Percentiles rank a stretch among this genome's conserved stretches.
These are phyloP conservation scores for Coprinellus micaceus DNA, from an alignment of 768 basidiomycete genomes.

Conservation along the genomic window DNA sequence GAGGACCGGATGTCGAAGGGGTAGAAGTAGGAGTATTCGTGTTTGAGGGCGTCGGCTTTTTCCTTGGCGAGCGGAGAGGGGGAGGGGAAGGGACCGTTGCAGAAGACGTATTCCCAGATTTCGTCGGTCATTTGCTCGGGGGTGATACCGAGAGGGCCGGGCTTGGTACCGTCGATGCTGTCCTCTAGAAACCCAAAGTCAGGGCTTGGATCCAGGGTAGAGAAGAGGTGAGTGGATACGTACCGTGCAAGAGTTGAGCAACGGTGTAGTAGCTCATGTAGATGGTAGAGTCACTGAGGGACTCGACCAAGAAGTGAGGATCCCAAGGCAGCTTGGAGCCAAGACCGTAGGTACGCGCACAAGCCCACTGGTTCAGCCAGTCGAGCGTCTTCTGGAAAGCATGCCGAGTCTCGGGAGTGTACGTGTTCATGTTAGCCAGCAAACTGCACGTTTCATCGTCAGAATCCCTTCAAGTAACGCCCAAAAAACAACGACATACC, in stretches of 20 bases:
- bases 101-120: conserved; percentile 93
- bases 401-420: conserved; percentile 87
- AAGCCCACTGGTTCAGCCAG: conserved; percentile 99
- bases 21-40: conserved; percentile 95
- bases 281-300: conserved; percentile 93
- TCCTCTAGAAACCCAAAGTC: conserved; percentile 38
- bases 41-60: conserved; percentile 80
- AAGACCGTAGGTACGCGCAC: conserved; percentile 94
- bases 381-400: conserved; percentile 86
- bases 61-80: conserved; percentile 63
- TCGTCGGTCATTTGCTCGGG: conserved; percentile 96
- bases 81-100: conserved; percentile 71
- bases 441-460: conserved; percentile 43
- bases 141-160: conserved; percentile 81
- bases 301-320: conserved; percentile 92
- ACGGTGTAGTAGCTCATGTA: conserved; percentile 99
- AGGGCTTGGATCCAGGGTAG: not conserved
- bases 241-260: conserved; percentile 85
- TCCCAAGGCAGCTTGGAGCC: conserved; percentile 98
- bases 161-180: conserved; percentile 72
- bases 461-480: not conserved
- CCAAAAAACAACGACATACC: conserved; percentile 43
- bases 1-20: conserved; percentile 98
- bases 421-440: conserved; percentile 84
- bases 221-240: conserved; percentile 17